Conservation (phyloP, 495 filamentous ascomycete genomes). For the Podospora pseudopauciseta region DNA sequence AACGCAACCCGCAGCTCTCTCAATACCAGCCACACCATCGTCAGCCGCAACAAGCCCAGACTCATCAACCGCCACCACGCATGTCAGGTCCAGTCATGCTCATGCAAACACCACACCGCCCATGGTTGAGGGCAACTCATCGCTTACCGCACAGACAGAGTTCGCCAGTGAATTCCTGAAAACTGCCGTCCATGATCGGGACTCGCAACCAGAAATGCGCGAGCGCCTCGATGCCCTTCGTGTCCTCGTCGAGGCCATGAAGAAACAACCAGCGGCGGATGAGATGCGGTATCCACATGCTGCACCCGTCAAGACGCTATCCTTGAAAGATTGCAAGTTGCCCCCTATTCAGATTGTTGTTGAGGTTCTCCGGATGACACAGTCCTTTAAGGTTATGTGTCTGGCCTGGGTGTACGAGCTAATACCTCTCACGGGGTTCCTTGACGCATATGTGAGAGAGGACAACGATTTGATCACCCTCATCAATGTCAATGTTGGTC, state of each 20-base stretch:
- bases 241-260: conserved; percentile 48
- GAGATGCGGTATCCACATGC: conserved; percentile 27
- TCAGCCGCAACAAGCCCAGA: not conserved
- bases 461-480: conserved; percentile 50
- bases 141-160: conserved; percentile 55
- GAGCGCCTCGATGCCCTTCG: conserved; percentile 54
- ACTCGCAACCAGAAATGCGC: conserved; percentile 48
- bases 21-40: not conserved
- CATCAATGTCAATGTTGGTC: conserved; percentile 51
- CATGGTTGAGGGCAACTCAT: conserved; percentile 55
- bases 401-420: conserved; percentile 38
- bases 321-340: conserved; percentile 19
- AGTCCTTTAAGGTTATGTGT: not conserved
- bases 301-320: not conserved
- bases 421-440: conserved; percentile 47
- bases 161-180: conserved; percentile 59
- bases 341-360: conserved; percentile 22
- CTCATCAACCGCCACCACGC: not conserved
- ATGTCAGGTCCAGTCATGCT: not conserved
- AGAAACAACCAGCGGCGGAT: conserved; percentile 21
- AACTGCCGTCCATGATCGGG: conserved; percentile 44
- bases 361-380: conserved; percentile 21
- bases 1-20: not conserved
- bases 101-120: conserved; percentile 21
- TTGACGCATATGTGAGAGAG: conserved; percentile 55